These are phyloP conservation scores for Pseudogymnoascus verrucosus DNA, from an alignment of 2,329 filamentous ascomycete species.

Conservation along the genomic window DNA sequence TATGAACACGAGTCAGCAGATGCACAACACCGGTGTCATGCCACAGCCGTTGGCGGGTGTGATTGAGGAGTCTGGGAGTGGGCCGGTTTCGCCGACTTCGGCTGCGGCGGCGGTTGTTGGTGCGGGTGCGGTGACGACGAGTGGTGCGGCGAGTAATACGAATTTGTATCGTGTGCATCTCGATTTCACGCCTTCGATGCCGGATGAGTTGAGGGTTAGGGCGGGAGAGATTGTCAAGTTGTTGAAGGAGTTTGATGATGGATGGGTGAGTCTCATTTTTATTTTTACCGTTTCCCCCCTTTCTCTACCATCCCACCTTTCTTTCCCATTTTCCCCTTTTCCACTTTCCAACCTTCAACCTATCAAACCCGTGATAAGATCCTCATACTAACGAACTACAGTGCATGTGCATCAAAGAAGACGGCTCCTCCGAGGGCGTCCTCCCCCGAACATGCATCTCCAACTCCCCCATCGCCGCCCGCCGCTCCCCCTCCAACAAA, in stretches of 20 bases:
- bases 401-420: constrained; percentile 86
- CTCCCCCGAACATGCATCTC: constrained; percentile 90
- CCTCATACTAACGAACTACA: constrained; percentile 34
- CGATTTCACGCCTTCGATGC: constrained; percentile 87
- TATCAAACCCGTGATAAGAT: no score
- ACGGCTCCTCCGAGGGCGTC: constrained; percentile 87
- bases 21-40: background rate
- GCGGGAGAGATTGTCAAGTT: constrained; percentile 80
- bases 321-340: no score
- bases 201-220: constrained; percentile 78
- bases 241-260: constrained; percentile 94
- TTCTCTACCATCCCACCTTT: no score
- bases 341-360: no score
- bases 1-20: background rate
- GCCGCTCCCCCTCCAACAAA: constrained; percentile 40
- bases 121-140: constrained; percentile 44
- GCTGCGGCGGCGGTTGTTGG: constrained; percentile 37
- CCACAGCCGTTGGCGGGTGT: background rate
- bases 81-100: constrained; percentile 16
- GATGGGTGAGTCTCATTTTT: constrained; percentile 64
- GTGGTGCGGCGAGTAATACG: constrained; percentile 45
- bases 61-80: constrained; percentile 6
- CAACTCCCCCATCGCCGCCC: constrained; percentile 71
- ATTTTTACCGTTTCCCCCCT: background rate
- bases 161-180: constrained; percentile 87